A percentile compares a stretch with the other conserved stretches of the same genome.
These are phyloP conservation scores for Xerocomellus dryophilus DNA, from an alignment of 768 basidiomycete genomes.

Conservation along the genomic window DNA sequence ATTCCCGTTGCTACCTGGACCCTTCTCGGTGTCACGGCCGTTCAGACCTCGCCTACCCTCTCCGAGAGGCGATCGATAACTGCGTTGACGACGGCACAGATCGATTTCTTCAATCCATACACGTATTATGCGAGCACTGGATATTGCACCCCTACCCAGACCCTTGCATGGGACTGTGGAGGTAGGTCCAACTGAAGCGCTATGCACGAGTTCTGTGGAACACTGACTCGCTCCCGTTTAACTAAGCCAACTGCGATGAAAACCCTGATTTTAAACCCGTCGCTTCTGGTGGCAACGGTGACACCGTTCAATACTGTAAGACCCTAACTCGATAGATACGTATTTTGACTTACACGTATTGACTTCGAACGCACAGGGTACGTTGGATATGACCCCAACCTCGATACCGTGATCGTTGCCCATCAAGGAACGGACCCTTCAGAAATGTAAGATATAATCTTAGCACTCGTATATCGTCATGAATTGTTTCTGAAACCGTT, in stretches of 20 bases:
- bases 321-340: background rate
- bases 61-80: slow-evolving; percentile 38
- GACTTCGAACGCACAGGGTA: slow-evolving; percentile 37
- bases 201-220: background rate
- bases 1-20: slow-evolving; percentile 11
- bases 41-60: slow-evolving; percentile 25
- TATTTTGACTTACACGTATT: background rate
- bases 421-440: slow-evolving; percentile 37
- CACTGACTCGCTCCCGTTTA: background rate
- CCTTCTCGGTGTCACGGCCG: slow-evolving; percentile 15
- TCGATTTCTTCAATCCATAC: slow-evolving; percentile 45
- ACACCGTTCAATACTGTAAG: slow-evolving; percentile 42
- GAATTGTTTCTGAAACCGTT: background rate
- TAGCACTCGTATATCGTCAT: too few species aligned
- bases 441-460: slow-evolving; percentile 24
- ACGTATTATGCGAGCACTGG: slow-evolving; percentile 50
- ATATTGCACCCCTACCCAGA: slow-evolving; percentile 44
- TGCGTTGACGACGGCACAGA: slow-evolving; percentile 38
- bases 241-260: slow-evolving; percentile 44
- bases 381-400: slow-evolving; percentile 48
- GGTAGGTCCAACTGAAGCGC: slow-evolving; percentile 31
- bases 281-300: slow-evolving; percentile 48
- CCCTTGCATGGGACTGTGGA: slow-evolving; percentile 54
- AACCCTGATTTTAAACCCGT: slow-evolving; percentile 47
- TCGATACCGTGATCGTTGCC: slow-evolving; percentile 36